Evolutionary conservation across 176 grass and related monocot genomes (phyloP), one percentile per base, ranked within the genome.

Genomic region (Avena eriantha): DNA sequence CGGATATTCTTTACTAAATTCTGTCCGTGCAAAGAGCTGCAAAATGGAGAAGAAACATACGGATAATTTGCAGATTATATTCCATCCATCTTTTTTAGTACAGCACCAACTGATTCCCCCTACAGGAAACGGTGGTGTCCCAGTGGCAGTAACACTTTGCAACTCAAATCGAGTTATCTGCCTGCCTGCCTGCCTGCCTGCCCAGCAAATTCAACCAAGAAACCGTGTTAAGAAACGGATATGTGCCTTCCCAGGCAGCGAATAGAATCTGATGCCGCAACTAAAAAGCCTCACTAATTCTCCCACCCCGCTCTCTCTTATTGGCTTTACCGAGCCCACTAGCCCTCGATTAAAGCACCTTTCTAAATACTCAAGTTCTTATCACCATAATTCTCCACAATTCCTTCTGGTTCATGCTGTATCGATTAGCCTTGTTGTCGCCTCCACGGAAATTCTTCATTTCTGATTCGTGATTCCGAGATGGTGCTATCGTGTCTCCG

Each of bases 151-250:
- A 21, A 11, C 14, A 26, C 18, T 11, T 34, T 23, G 35, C 36
- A 63, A 14, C 31, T 57, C 18, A 63, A 39, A 70, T 19, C 26
- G 34, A 73, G 80, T 55, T 43, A 24, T 45, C n/a, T n/a, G n/a
- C n/a, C 35, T 36, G 35, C 35, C 35, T 36, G 35, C 36, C 36
- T 39, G 4, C 5, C 10, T 46, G 21, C 61, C 45, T 50, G 70
- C n/a, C 14, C 46, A 65, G 26, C 51, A 46, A 78, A 69, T 77
- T 76, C 49, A 59, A 45, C 76, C 41, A 34, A 26, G 55, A 51
- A 79, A 83, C 89, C 81, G 81, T 87, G 81, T 76, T 77, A 88
- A 77, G 85, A 23, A 90, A 80, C 69, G 89, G 81, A 87, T 69
- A 58, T 87, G 63, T 80, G 79, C 89, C 68, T 86, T 78, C 26